These are phyloP conservation scores for Rutstroemia sp. DNA, from an alignment of 2,329 filamentous ascomycete genomes.

Conservation along the genomic window DNA sequence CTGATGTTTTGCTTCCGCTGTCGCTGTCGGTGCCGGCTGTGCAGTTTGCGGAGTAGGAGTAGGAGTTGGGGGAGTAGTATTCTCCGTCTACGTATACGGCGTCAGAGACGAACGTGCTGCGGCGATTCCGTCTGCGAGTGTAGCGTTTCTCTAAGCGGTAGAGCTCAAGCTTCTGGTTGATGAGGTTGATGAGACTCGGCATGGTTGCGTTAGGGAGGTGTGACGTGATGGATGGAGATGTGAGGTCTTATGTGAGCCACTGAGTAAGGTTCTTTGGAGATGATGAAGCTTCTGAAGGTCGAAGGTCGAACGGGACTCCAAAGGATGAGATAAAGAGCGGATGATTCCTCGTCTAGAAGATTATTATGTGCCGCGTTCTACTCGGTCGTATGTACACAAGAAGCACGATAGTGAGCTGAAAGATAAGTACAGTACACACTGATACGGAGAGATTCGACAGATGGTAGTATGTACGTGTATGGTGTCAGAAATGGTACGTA, in stretches of 20 bases:
- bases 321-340: not conserved
- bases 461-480: no score
- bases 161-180: slow-evolving; percentile 71
- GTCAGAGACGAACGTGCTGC: slow-evolving; percentile 81
- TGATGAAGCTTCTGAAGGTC: not conserved
- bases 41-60: slow-evolving; percentile 1
- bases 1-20: slow-evolving; percentile 4
- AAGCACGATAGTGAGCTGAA: no score
- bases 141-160: slow-evolving; percentile 95
- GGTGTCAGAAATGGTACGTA: no score
- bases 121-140: slow-evolving; percentile 77
- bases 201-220: slow-evolving; percentile 14
- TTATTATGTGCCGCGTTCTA: no score
- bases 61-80: slow-evolving; percentile 41
- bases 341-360: not conserved
- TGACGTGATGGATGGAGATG: not conserved
- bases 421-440: no score
- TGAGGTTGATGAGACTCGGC: slow-evolving; percentile 46
- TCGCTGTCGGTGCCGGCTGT: slow-evolving; percentile 5
- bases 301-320: not conserved
- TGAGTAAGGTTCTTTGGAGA: not conserved
- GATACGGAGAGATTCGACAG: no score
- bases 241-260: not conserved
- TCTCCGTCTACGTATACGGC: slow-evolving; percentile 93
- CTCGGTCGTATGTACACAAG: no score